Evolutionary conservation across 2,329 filamentous ascomycete species (phyloP).

Genomic region (Penicillium sclerotigenum): DNA sequence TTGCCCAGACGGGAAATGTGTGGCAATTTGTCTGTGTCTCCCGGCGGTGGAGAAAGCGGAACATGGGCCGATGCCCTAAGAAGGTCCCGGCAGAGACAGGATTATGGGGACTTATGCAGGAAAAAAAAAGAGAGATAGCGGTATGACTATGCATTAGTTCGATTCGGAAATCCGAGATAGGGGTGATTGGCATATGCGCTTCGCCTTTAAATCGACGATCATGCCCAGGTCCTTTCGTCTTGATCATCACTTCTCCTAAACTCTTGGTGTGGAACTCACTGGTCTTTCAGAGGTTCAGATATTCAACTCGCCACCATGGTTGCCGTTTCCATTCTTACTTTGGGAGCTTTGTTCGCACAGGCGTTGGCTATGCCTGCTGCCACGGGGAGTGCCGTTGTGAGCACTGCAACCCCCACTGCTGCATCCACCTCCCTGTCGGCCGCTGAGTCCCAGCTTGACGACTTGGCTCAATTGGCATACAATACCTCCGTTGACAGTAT

Average conservation of each 20-base stretch:
- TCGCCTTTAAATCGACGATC: neutral
- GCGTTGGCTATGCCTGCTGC: slow-evolving; percentile 14
- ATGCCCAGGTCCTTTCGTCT: neutral
- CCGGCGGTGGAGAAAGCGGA: neutral
- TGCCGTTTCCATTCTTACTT: slow-evolving; percentile 11
- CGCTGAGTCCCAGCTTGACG: slow-evolving; percentile 16
- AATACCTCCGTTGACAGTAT: slow-evolving; percentile 9
- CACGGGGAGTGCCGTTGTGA: neutral
- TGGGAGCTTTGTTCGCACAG: slow-evolving; percentile 15
- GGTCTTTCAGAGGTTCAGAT: neutral
- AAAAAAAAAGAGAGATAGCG: neutral
- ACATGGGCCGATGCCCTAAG: neutral
- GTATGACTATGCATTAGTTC: neutral
- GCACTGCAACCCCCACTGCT: neutral
- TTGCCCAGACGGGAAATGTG: neutral
- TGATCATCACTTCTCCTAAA: neutral
- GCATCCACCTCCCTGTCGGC: slow-evolving; percentile 6
- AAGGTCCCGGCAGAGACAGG: neutral
- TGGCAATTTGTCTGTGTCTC: neutral
- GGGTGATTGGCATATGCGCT: neutral
- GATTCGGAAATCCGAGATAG: neutral
- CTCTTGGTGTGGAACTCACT: neutral
- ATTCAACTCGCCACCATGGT: slow-evolving; percentile 12
- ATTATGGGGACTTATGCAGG: neutral
- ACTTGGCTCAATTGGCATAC: slow-evolving; percentile 16